A percentile compares a stretch with the other conserved stretches of the same genome.
Conservation (phyloP, 202 grass and related monocot genomes). For the Carex arenaria region DNA sequence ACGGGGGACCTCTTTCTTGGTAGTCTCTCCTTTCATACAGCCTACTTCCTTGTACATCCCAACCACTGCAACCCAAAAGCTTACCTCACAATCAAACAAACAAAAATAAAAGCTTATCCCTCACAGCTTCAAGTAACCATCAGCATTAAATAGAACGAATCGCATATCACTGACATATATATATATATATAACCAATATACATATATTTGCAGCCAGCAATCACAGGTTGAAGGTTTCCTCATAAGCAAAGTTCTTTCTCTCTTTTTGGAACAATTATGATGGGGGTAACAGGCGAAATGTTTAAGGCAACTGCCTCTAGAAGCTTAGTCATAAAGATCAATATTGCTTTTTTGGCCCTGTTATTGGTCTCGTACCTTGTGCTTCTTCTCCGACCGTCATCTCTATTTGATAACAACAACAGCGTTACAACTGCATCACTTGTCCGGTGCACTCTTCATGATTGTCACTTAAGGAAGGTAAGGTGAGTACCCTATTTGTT, state of each 20-base stretch:
- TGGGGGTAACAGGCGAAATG: constrained; percentile 42
- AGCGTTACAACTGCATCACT: constrained; percentile 45
- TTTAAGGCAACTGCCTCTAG: constrained; percentile 40
- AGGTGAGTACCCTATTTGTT: constrained; percentile 49
- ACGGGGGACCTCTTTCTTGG: constrained; percentile 8
- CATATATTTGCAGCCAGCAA: not conserved
- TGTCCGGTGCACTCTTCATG: constrained; percentile 67
- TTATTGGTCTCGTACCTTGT: constrained; percentile 70
- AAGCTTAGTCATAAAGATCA: constrained; percentile 61
- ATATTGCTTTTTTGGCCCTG: constrained; percentile 71
- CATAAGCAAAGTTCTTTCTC: not conserved
- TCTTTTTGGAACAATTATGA: constrained; percentile 15
- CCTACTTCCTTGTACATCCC: constrained; percentile 22
- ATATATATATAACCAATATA: constrained; percentile 11
- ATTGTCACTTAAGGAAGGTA: constrained; percentile 77
- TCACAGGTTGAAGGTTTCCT: constrained; percentile 2
- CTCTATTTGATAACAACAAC: constrained; percentile 36
- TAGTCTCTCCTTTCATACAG: constrained; percentile 16
- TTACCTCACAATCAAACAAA: constrained; percentile 15
- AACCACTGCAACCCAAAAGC: constrained; percentile 25
- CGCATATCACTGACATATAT: not conserved
- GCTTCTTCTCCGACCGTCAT: constrained; percentile 64
- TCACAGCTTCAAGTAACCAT: constrained; percentile 19
- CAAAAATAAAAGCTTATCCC: not conserved
- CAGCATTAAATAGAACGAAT: constrained; percentile 16